Evolutionary conservation across 495 filamentous ascomycete species (phyloP), one percentile per base, ranked within the genome.

Genomic region (Annulohypoxylon bovei): DNA sequence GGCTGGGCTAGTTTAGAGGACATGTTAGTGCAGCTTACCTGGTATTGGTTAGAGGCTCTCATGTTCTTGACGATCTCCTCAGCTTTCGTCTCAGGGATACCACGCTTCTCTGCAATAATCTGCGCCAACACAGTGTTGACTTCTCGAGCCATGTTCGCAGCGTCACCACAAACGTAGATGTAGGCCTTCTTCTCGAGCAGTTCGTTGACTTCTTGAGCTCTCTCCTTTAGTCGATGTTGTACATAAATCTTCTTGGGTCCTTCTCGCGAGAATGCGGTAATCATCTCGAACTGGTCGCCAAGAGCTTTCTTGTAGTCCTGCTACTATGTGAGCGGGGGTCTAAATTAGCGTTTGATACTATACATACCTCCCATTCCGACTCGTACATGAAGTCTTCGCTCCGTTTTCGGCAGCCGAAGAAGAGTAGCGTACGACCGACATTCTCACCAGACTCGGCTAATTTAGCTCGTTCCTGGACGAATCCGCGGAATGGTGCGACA

Each of bases 81-180:
- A 20, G 88, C 95, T 83, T 95, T 95, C 56, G 90, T 82, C 70
- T 94, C 89, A 7, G 92, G 85, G 58, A 98, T 83, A 39, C 90
- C 91, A 33, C 95, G 87, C 81, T 97, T 86, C 71, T 91, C 86
- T 27, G 93, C 84, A 72, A 98, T 88, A 73, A 98, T 97, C 78
- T 94, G 89, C 32, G 83, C 90, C 20, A 99, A 85, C 6, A 93
- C 86, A 35, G 89, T 83, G 81, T 94, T 98, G 80, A 99, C 95
- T 76, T 98, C 95, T 46, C 96, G 88, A 39, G 95, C 95, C 95
- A 99, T 99, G 82, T 97, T 95, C 52, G 96, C 92, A 5, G 95
- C 95, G 73, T 99, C 95, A 81, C 95, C 95, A 75, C 95, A 99
- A 33, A 99, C 95, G 77, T 99, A 99, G 82, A 99, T 93, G 80